Percentiles rank a stretch among this genome's conserved stretches.
Evolutionary conservation across 305 asterid species (phyloP).

Genomic region (Fraxinus paxiana): DNA sequence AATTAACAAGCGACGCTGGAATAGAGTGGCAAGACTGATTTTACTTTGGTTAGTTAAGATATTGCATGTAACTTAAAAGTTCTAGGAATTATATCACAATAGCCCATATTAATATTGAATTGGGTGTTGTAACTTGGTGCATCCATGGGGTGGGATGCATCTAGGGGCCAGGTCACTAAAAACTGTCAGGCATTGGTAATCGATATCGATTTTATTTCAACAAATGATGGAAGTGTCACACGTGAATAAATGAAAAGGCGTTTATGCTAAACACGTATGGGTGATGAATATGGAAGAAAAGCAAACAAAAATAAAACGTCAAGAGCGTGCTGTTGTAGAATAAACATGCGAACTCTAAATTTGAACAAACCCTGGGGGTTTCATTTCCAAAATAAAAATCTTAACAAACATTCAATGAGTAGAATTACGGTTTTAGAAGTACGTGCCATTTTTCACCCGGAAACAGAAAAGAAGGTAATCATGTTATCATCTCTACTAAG

Average conservation of each 20-base stretch:
- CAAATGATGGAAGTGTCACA: neutral
- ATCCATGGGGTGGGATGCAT: neutral
- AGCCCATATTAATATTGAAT: neutral
- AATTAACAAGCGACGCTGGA: neutral
- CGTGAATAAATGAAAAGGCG: neutral
- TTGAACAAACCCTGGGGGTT: neutral
- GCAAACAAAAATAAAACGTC: neutral
- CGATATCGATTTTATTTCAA: neutral
- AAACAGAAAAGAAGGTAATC: neutral
- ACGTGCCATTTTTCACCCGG: neutral
- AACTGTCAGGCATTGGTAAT: neutral
- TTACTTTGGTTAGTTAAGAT: conserved; percentile 2
- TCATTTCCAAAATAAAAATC: neutral
- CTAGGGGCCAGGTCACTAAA: neutral
- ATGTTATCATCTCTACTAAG: neutral
- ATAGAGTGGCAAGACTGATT: neutral
- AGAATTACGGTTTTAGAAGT: neutral
- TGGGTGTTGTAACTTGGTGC: neutral
- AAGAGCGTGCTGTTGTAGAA: neutral
- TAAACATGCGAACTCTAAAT: neutral
- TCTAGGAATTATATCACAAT: neutral
- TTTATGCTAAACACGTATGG: neutral
- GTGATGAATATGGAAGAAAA: neutral
- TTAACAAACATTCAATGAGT: neutral
- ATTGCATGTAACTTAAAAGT: conserved; percentile 1